A percentile compares a stretch with the other conserved stretches of the same genome.
phyloP scores from a whole-genome alignment of 345 rosid genomes.

The Euphorbia tirucalli region DNA sequence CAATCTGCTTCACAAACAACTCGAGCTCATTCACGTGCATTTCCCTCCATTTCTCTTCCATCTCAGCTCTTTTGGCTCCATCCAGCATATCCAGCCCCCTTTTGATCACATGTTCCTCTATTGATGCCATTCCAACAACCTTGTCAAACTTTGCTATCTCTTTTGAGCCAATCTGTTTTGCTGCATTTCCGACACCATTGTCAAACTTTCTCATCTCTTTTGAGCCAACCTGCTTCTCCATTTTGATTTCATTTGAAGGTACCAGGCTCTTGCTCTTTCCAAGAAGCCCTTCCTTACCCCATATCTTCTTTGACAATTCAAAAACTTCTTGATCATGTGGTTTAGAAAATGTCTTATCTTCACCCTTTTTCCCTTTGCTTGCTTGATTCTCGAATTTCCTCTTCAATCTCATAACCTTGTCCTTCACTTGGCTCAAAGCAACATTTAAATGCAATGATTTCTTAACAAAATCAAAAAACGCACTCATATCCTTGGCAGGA shows the following conservation, averaged over 20 bases:
- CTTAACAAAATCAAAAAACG: constrained; percentile 40
- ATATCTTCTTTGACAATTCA: constrained; percentile 31
- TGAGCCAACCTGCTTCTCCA: background rate
- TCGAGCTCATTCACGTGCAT: constrained; percentile 29
- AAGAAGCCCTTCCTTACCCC: constrained; percentile 22
- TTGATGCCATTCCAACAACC: background rate
- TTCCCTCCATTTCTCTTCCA: constrained; percentile 31
- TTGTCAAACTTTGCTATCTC: background rate
- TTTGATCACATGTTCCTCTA: constrained; percentile 23
- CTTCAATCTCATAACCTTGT: constrained; percentile 42
- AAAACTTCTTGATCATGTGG: constrained; percentile 27
- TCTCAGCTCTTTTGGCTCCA: constrained; percentile 14
- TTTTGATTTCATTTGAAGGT: background rate
- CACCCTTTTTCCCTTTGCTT: constrained; percentile 22
- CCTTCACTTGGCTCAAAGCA: constrained; percentile 33
- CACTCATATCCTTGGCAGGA: constrained; percentile 35
- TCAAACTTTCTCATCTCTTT: background rate
- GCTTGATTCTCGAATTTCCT: constrained; percentile 30
- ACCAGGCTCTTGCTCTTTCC: background rate
- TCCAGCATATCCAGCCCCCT: constrained; percentile 10
- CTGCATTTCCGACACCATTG: constrained; percentile 1
- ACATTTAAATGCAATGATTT: constrained; percentile 39
- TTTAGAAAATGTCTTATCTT: constrained; percentile 21
- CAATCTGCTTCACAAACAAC: constrained; percentile 18
- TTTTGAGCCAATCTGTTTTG: background rate